Conservation (phyloP, 306 rosid species). For the Crataegus laevigata region DNA sequence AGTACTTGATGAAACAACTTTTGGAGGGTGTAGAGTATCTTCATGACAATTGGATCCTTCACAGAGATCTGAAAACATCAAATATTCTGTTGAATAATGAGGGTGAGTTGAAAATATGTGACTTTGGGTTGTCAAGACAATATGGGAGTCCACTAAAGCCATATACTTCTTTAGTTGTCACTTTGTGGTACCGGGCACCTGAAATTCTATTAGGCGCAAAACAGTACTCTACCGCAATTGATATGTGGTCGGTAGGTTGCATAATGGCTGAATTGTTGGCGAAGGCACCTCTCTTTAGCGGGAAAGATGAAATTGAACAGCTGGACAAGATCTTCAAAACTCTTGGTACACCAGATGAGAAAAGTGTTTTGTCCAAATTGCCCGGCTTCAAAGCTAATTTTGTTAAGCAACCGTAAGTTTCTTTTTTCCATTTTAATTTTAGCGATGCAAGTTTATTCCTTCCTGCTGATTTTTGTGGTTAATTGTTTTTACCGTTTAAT, state of each 20-base stretch:
- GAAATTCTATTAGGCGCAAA: constrained; percentile 68
- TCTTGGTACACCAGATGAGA: constrained; percentile 76
- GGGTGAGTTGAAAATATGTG: constrained; percentile 82
- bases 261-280: constrained; percentile 87
- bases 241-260: constrained; percentile 97
- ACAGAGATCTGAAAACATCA: constrained; percentile 88
- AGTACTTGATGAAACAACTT: constrained; percentile 61
- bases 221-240: constrained; percentile 89
- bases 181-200: constrained; percentile 96
- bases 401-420: constrained; percentile 67
- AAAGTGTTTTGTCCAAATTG: constrained; percentile 56
- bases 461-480: background rate
- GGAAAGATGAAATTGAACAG: constrained; percentile 80
- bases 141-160: constrained; percentile 85
- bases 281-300: constrained; percentile 70
- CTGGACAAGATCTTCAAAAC: constrained; percentile 75
- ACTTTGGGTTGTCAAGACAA: constrained; percentile 89
- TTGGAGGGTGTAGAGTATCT: constrained; percentile 84
- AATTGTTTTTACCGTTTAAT: background rate
- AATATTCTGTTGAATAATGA: constrained; percentile 69
- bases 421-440: background rate
- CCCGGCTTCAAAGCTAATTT: constrained; percentile 60
- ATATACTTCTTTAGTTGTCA: constrained; percentile 80
- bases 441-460: background rate
- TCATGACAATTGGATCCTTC: constrained; percentile 93